Evolutionary conservation across 2,329 filamentous ascomycete genomes (phyloP).

Genomic region (Diaporthe sp.): DNA sequence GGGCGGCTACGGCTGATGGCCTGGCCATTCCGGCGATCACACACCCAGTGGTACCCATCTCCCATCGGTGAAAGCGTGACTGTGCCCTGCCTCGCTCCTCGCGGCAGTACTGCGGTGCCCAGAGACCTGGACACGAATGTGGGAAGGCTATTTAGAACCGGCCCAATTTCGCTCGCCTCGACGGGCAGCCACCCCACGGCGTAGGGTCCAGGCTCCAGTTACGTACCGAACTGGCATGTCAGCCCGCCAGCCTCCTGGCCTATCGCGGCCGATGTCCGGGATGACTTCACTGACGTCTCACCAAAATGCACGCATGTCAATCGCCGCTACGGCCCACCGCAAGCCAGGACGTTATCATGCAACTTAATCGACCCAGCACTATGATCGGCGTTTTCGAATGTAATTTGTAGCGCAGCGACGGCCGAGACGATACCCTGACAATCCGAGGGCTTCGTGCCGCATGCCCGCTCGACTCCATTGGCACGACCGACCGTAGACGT

Average conservation of each 20-base stretch:
- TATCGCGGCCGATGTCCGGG: slow-evolving; percentile 32
- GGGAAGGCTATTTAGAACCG: slow-evolving; percentile 19
- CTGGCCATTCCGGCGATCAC: slow-evolving; percentile 26
- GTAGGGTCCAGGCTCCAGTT: slow-evolving; percentile 16
- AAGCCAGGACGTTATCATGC: slow-evolving; percentile 14
- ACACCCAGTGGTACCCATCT: slow-evolving; percentile 10
- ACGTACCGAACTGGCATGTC: slow-evolving; percentile 21
- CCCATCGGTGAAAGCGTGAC: slow-evolving; percentile 5
- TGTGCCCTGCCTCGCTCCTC: slow-evolving; percentile 17
- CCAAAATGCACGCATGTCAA: slow-evolving; percentile 12
- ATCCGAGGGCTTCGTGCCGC: slow-evolving; percentile 15
- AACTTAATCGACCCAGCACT: slow-evolving; percentile 6
- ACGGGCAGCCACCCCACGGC: slow-evolving; percentile 12
- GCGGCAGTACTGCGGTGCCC: slow-evolving; percentile 7
- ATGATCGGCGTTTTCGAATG: slow-evolving; percentile 12
- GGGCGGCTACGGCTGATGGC: slow-evolving; percentile 27
- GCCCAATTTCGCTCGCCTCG: slow-evolving; percentile 30
- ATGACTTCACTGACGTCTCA: slow-evolving; percentile 30
- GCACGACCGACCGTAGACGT: not conserved
- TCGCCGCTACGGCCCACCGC: slow-evolving; percentile 10
- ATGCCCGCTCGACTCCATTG: slow-evolving; percentile 4
- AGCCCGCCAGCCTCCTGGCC: slow-evolving; percentile 18
- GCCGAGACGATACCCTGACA: slow-evolving; percentile 19
- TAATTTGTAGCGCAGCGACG: slow-evolving; percentile 15
- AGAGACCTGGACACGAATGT: slow-evolving; percentile 1